These are phyloP conservation scores for Quercus phellos DNA, from an alignment of 331 rosid genomes.

Conservation along the genomic window DNA sequence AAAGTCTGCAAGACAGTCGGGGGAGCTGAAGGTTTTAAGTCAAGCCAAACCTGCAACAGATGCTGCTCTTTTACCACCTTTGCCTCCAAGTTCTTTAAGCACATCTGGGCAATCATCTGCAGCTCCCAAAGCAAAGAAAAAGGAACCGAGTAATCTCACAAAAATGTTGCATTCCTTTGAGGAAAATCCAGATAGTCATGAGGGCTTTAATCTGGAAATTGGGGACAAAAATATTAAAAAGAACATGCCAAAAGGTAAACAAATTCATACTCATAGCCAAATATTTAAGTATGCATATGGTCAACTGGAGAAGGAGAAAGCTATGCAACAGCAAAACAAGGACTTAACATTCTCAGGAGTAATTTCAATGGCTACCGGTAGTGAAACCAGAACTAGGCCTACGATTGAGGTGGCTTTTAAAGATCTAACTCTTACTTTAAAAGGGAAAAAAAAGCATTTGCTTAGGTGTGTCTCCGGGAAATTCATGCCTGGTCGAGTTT, in stretches of 20 bases:
- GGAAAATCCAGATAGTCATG: conserved; percentile 36
- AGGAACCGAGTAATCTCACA: conserved; percentile 48
- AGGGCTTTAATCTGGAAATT: conserved; percentile 59
- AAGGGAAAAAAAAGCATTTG: conserved; percentile 52
- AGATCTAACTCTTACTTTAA: conserved; percentile 63
- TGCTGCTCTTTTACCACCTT: conserved; percentile 15
- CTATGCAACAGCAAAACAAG: conserved; percentile 55
- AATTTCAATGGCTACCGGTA: conserved; percentile 62
- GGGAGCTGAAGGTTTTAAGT: neutral
- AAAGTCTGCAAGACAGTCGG: conserved; percentile 37
- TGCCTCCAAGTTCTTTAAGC: conserved; percentile 35
- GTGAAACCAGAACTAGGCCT: conserved; percentile 52
- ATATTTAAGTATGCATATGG: conserved; percentile 79
- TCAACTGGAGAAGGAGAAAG: conserved; percentile 75
- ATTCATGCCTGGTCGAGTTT: conserved; percentile 66
- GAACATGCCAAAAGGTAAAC: conserved; percentile 49
- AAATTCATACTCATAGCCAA: conserved; percentile 58
- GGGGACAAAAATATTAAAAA: conserved; percentile 69
- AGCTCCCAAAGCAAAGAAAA: conserved; percentile 34
- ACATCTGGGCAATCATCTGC: conserved; percentile 20
- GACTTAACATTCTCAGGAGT: conserved; percentile 68
- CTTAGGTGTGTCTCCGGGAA: conserved; percentile 65
- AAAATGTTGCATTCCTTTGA: conserved; percentile 50
- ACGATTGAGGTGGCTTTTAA: conserved; percentile 67
- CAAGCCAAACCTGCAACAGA: too few relatives aligned